Evolutionary conservation across 1,284 basidiomycete genomes (phyloP), one percentile per base, ranked within the genome.

Genomic region (Vanrija sp.): DNA sequence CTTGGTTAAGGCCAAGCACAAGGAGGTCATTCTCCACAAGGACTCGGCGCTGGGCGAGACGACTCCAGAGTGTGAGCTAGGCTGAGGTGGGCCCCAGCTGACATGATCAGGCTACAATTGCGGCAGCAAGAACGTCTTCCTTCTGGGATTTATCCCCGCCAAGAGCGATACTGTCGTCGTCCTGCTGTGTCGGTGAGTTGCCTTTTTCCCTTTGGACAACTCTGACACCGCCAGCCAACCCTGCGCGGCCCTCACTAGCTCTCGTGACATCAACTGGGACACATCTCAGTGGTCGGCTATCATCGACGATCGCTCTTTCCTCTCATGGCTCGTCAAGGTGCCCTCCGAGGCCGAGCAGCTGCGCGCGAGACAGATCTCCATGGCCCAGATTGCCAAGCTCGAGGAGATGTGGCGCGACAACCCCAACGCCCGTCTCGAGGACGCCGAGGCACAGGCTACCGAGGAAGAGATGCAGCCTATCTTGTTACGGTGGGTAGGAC

Each of bases 391-490:
- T 72, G 95, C 95, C 69, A 87, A 91, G 48, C 83, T 99, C 31
- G 96, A 99, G 73, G 96, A 99, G 66, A 78, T 98, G 36, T 99
- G 96, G 96, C 86, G 95, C 57, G 96, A 98, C 53, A 94, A 98
- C 64, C 87, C 92, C 4, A 85, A 83, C 63, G 96, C 96, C 3
- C 96, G 89, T 1, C 82, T 99, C 10, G 93, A 96, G 69, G 96
- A 99, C 71, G 83, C 98, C 14, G 95, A 97, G 72, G 94, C 96
- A 68, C 90, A 91, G 2, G 92, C 93, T 1, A 89, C 94, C 0
- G 94, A 97, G 67, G 93, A 97, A 72, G 95, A 98, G 69, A 93
- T 95, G 15, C 90, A 95, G 72, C 84, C 88, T 2, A 90, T 98
- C 60, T 72, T 96, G 25, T 77, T 91, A 41, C 85, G 85, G 77